Evolutionary conservation across 306 rosid genomes (phyloP).

Genomic region (Rosa persica): DNA sequence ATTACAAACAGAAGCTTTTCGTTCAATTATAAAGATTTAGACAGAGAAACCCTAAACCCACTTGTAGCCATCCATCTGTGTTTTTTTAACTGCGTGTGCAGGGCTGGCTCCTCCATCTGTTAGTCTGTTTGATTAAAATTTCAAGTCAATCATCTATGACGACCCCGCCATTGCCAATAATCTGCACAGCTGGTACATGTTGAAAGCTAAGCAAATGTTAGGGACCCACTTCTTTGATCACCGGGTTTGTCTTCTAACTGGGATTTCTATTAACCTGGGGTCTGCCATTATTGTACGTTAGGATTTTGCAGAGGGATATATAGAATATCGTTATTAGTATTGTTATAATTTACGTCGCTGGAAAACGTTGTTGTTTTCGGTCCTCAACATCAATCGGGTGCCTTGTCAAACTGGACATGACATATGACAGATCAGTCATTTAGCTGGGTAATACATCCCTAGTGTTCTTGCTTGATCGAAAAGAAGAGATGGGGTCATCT

Average conservation of each 20-base stretch:
- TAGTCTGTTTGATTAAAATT: not conserved
- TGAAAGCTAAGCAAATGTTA: slow-evolving; percentile 25
- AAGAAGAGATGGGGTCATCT: not conserved
- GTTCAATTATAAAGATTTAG: slow-evolving; percentile 24
- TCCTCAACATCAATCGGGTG: not conserved
- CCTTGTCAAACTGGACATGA: slow-evolving; percentile 5
- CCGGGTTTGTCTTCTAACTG: slow-evolving; percentile 33
- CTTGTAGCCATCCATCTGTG: slow-evolving; percentile 5
- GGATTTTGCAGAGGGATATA: slow-evolving; percentile 2
- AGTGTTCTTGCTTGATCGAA: not conserved
- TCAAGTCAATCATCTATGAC: slow-evolving; percentile 28
- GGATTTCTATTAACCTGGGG: not conserved
- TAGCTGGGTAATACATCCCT: not conserved
- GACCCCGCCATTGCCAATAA: slow-evolving; percentile 41
- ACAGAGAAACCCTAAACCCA: slow-evolving; percentile 23
- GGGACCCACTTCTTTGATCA: slow-evolving; percentile 46
- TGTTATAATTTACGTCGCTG: slow-evolving; percentile 30
- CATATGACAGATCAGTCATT: not conserved
- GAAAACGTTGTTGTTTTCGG: slow-evolving; percentile 1
- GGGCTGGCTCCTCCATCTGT: slow-evolving; percentile 3
- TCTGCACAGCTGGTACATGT: slow-evolving; percentile 50
- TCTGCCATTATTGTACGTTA: not conserved
- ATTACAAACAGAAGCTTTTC: slow-evolving; percentile 36
- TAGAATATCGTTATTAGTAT: not conserved
- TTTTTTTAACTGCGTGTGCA: not conserved